These are phyloP conservation scores for Pseudocercospora fuligena DNA, from an alignment of 2,329 filamentous ascomycete species.

Conservation along the genomic window DNA sequence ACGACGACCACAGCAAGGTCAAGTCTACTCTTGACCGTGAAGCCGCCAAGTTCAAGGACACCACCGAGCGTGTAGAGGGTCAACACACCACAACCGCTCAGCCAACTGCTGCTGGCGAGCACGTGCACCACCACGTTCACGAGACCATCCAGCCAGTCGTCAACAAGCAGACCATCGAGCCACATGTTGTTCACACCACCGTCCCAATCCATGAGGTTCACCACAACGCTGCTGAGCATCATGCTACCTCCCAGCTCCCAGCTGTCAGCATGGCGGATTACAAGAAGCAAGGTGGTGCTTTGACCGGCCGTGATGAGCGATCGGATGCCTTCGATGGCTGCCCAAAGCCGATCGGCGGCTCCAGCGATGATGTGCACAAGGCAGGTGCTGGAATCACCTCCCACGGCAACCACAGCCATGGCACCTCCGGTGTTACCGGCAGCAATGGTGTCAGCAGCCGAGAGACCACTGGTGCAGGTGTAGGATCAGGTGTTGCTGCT, in stretches of 20 bases:
- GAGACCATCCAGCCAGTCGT: conserved; percentile 72
- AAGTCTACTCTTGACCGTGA: conserved; percentile 58
- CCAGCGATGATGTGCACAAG: neutral
- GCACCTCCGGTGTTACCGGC: conserved; percentile 6
- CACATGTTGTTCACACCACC: conserved; percentile 71
- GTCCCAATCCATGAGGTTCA: conserved; percentile 74
- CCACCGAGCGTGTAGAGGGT: conserved; percentile 53
- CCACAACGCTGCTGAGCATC: conserved; percentile 69
- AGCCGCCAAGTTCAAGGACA: conserved; percentile 59
- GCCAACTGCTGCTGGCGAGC: conserved; percentile 62
- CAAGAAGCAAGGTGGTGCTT: conserved; percentile 58
- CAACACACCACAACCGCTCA: conserved; percentile 55
- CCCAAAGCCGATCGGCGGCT: conserved; percentile 21
- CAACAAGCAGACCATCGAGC: conserved; percentile 69
- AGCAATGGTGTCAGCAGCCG: neutral
- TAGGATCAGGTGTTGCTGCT: neutral
- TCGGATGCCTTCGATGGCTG: conserved; percentile 64
- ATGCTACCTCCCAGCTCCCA: conserved; percentile 67
- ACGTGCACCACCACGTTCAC: conserved; percentile 69
- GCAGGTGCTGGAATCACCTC: conserved; percentile 11
- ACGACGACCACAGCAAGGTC: conserved; percentile 60
- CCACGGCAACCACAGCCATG: conserved; percentile 8
- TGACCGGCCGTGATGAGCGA: conserved; percentile 60
- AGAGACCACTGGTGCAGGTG: neutral
- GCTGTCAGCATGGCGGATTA: conserved; percentile 69